Percentiles rank a stretch among this genome's conserved stretches.
Evolutionary conservation across 2,329 filamentous ascomycete species (phyloP).

Genomic region (Fusarium sp.): DNA sequence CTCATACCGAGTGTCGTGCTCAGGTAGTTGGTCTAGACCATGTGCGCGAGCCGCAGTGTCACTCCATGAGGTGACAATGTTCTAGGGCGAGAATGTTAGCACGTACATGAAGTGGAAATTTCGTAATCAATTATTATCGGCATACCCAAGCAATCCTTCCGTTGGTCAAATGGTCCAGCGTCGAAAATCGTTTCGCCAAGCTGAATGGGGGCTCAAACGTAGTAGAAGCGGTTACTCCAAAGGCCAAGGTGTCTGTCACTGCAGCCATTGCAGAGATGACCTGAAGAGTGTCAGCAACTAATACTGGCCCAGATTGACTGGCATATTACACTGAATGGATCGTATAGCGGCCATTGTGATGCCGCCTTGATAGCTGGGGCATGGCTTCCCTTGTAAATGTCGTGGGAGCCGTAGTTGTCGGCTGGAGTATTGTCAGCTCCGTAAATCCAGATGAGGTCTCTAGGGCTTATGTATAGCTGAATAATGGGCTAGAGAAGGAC

Average conservation of each 20-base stretch:
- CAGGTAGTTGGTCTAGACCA: conserved; percentile 60
- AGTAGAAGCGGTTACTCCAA: conserved; percentile 22
- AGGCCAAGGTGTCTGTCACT: conserved; percentile 48
- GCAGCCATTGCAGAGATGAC: conserved; percentile 56
- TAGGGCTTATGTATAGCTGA: background rate
- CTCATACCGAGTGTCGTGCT: conserved; percentile 24
- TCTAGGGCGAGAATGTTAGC: conserved; percentile 36
- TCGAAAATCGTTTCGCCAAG: conserved; percentile 70
- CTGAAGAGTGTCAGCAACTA: background rate
- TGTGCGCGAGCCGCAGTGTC: conserved; percentile 74
- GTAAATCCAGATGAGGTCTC: background rate
- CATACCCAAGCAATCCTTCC: conserved; percentile 63
- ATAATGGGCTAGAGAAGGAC: background rate
- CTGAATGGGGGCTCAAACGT: conserved; percentile 76
- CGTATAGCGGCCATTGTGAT: conserved; percentile 9
- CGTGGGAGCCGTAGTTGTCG: conserved; percentile 3
- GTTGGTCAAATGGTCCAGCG: conserved; percentile 72
- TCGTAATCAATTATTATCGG: background rate
- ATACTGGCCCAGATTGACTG: background rate
- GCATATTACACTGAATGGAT: conserved; percentile 8
- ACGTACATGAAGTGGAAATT: background rate
- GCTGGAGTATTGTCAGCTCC: background rate
- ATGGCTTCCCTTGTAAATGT: conserved; percentile 3
- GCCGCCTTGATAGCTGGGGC: conserved; percentile 3
- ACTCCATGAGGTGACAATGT: conserved; percentile 74